Conservation (phyloP, 2,329 filamentous ascomycete genomes). For the Pseudohalonectria lignicola region DNA sequence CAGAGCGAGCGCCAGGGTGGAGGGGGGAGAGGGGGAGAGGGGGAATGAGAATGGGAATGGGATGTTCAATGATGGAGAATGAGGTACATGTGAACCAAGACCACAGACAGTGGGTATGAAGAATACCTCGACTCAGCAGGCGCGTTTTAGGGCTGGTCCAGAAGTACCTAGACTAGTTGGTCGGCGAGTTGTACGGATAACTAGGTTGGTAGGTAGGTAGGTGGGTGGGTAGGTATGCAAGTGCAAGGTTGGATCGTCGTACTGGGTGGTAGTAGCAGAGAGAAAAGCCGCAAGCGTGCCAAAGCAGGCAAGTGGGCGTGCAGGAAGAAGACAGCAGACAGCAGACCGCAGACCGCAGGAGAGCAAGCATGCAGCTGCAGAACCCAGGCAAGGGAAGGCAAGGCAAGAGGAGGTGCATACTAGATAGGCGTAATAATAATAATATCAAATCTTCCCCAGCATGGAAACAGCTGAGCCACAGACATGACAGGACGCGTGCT, state of each 20-base stretch:
- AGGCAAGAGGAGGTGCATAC: not conserved
- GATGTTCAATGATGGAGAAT: not conserved
- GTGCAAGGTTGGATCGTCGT: no score
- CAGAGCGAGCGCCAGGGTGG: no score
- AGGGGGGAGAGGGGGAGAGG: not conserved
- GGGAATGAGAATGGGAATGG: not conserved
- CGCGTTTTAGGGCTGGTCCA: conserved; percentile 1
- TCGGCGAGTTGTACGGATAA: no score
- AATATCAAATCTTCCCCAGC: conserved; percentile 15
- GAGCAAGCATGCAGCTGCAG: no score
- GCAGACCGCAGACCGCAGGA: no score
- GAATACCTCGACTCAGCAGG: conserved; percentile 14
- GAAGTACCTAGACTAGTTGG: conserved; percentile 19
- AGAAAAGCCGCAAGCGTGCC: no score
- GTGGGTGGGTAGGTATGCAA: no score
- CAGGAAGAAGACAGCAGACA: no score
- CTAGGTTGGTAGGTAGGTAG: no score
- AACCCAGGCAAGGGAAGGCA: no score
- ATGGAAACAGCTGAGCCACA: conserved; percentile 27
- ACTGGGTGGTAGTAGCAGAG: no score
- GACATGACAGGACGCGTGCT: not conserved
- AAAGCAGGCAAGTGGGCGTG: no score
- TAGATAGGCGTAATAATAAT: conserved; percentile 12
- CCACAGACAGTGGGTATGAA: conserved; percentile 24
- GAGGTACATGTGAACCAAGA: conserved; percentile 26